Evolutionary conservation across 2,329 filamentous ascomycete species (phyloP).

Genomic region (Zasmidium citrigriseum): DNA sequence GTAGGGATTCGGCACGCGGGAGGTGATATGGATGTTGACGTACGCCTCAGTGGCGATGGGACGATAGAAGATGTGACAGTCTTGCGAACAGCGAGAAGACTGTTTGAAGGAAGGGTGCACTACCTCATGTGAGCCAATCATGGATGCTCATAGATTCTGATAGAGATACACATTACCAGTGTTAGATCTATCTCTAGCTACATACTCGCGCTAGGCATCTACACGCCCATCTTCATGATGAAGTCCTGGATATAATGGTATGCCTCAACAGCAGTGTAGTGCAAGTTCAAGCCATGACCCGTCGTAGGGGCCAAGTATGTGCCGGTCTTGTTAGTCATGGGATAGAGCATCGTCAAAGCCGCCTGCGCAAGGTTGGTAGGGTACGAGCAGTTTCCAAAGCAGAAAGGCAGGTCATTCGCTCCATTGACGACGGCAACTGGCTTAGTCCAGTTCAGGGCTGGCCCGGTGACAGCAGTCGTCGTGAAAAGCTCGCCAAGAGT

Average conservation of each 20-base stretch:
- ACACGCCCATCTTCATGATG: conserved; percentile 13
- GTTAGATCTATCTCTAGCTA: conserved; percentile 11
- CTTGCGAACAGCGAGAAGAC: conserved; percentile 22
- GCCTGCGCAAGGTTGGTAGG: conserved; percentile 26
- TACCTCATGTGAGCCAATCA: conserved; percentile 12
- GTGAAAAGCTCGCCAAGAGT: conserved; percentile 37
- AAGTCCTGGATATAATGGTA: conserved; percentile 32
- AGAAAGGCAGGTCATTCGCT: conserved; percentile 33
- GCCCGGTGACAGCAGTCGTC: conserved; percentile 14
- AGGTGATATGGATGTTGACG: conserved; percentile 33
- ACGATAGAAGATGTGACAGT: conserved; percentile 28
- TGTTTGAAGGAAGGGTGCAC: conserved; percentile 26
- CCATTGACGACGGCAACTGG: conserved; percentile 36
- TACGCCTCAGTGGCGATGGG: conserved; percentile 20
- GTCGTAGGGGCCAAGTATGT: conserved; percentile 28
- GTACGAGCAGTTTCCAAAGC: conserved; percentile 33
- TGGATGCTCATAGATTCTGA: background rate
- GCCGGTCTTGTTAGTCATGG: conserved; percentile 17
- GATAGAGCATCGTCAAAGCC: conserved; percentile 27
- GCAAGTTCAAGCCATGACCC: conserved; percentile 36
- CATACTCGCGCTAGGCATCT: background rate
- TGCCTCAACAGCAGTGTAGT: conserved; percentile 31
- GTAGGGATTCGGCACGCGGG: conserved; percentile 29
- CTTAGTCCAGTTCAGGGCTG: conserved; percentile 25
- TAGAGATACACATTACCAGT: conserved; percentile 1